These are phyloP conservation scores for Podila clonocystis DNA, from an alignment of 192 early-diverging fungal species.

Conservation along the genomic window DNA sequence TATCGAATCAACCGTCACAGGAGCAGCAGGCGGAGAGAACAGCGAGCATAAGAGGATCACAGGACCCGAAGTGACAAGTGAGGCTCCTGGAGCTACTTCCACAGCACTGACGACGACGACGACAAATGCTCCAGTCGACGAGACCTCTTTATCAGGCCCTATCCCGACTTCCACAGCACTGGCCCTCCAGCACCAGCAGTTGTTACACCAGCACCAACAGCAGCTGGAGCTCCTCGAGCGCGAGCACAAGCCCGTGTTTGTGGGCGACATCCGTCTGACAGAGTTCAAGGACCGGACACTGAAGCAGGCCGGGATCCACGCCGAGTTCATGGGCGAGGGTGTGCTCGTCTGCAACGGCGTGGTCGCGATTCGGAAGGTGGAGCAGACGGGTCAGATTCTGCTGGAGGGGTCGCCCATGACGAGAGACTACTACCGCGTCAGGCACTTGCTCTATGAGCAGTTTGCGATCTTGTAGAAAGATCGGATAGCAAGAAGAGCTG, in stretches of 20 bases:
- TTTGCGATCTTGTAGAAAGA: constrained; percentile 75
- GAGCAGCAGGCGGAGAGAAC: background rate
- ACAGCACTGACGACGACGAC: background rate
- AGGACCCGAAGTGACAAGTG: no score
- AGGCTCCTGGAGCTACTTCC: no score
- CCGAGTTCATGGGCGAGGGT: constrained; percentile 87
- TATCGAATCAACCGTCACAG: constrained; percentile 40
- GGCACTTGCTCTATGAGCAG: constrained; percentile 75
- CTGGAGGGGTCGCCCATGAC: constrained; percentile 52
- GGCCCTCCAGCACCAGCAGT: constrained; percentile 18
- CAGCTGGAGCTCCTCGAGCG: constrained; percentile 36
- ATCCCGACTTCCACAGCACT: background rate
- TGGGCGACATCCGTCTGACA: constrained; percentile 89
- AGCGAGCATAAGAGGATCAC: background rate
- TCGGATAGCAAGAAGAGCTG: background rate
- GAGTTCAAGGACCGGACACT: constrained; percentile 78
- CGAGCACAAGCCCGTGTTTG: constrained; percentile 72
- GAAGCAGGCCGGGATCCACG: constrained; percentile 74
- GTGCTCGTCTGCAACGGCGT: constrained; percentile 86
- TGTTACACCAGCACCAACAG: constrained; percentile 36
- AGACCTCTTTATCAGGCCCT: background rate
- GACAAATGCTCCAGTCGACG: background rate
- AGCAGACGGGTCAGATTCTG: constrained; percentile 30
- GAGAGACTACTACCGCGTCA: constrained; percentile 76
- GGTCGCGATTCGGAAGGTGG: constrained; percentile 71